A percentile compares a stretch with the other conserved stretches of the same genome.
Evolutionary conservation across 2,329 filamentous ascomycete species (phyloP).

Genomic region (Nemania sp.): DNA sequence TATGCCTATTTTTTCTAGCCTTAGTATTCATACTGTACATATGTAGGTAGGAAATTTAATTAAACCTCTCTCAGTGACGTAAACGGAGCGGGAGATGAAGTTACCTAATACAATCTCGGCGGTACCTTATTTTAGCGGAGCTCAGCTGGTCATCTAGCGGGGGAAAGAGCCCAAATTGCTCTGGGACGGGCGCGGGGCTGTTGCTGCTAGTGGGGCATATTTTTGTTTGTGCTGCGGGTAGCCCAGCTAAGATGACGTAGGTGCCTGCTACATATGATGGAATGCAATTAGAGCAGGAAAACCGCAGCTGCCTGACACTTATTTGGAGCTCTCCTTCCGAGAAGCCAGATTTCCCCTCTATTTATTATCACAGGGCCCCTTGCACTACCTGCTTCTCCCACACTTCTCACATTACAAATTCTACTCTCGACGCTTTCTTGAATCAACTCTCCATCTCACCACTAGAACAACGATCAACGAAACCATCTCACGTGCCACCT

Average conservation of each 20-base stretch:
- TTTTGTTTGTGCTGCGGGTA: conserved; percentile 12
- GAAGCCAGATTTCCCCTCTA: neutral
- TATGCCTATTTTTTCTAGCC: neutral
- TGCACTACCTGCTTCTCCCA: too few species aligned
- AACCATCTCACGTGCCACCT: neutral
- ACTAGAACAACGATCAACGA: neutral
- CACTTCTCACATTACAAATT: neutral
- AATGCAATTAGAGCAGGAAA: conserved; percentile 24
- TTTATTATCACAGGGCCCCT: conserved; percentile 6
- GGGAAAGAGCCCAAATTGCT: conserved; percentile 1
- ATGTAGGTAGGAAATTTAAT: too few species aligned
- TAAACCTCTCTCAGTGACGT: conserved; percentile 20
- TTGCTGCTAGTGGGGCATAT: neutral
- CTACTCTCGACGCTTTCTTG: neutral
- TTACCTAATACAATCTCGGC: neutral
- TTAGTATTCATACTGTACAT: neutral
- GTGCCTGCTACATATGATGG: conserved; percentile 21
- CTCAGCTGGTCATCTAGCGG: conserved; percentile 5
- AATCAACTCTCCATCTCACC: neutral
- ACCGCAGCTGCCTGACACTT: conserved; percentile 6
- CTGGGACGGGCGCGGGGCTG: neutral
- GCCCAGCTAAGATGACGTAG: conserved; percentile 25
- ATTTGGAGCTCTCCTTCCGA: conserved; percentile 22
- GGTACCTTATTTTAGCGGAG: conserved; percentile 2
- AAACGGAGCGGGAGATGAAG: conserved; percentile 6